These are phyloP conservation scores for Aspergillus intermedius DNA, from an alignment of 2,329 filamentous ascomycete species.

Conservation along the genomic window DNA sequence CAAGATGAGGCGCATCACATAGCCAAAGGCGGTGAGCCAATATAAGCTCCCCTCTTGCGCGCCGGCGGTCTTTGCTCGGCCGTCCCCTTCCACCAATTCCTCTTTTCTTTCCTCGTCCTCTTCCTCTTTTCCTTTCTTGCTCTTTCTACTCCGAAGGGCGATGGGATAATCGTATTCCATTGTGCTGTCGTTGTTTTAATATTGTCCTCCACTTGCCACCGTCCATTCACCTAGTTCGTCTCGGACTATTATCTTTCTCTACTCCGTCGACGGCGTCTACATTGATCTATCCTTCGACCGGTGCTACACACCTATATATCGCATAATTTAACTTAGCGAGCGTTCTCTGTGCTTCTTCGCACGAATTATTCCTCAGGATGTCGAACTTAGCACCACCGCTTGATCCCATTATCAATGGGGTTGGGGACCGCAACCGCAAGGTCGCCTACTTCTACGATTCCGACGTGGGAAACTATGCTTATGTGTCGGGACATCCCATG, in stretches of 20 bases:
- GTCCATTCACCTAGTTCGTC: neutral
- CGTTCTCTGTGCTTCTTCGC: conserved; percentile 3
- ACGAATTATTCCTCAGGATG: conserved; percentile 35
- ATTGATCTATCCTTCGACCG: neutral
- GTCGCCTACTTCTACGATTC: conserved; percentile 98
- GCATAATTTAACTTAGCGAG: conserved; percentile 4
- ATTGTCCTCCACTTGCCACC: neutral
- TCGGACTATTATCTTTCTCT: neutral
- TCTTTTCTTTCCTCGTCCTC: conserved; percentile 10
- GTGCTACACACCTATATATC: neutral
- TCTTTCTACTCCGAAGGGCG: neutral
- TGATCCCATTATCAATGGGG: conserved; percentile 48
- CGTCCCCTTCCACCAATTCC: conserved; percentile 13
- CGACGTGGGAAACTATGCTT: conserved; percentile 96
- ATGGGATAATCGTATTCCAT: neutral
- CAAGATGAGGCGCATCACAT: neutral
- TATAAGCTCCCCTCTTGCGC: conserved; percentile 9
- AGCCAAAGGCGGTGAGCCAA: conserved; percentile 25
- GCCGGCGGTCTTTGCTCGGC: conserved; percentile 19
- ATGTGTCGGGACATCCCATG: conserved; percentile 68
- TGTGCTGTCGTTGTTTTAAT: neutral
- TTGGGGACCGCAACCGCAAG: conserved; percentile 60
- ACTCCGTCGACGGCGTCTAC: neutral
- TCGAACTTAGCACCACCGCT: conserved; percentile 49
- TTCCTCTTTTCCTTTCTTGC: neutral